Evolutionary conservation across 2,329 filamentous ascomycete genomes (phyloP), one percentile per base, ranked within the genome.

Genomic region (Aaosphaeria pasadenensis): DNA sequence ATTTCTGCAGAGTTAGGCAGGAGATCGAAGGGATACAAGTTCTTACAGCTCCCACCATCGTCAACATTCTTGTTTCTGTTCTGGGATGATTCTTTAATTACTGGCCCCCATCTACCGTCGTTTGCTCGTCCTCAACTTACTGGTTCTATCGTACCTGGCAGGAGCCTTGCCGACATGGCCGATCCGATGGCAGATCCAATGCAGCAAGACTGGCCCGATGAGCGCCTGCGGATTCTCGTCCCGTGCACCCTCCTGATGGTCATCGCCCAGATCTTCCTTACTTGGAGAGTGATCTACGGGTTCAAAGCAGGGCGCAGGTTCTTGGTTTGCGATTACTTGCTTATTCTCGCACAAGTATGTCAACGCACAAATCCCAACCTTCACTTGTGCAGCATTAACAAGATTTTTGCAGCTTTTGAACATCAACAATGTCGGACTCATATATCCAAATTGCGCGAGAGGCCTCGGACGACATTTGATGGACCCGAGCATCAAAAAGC

Each of bases 221-320:
- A 57, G 31, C 47, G 59, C 6, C 35, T 58, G 41, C 57, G 55
- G 43, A 51, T 62, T 32, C 46, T 64, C 13, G 45, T 60, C 4
- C 53, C 60, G 17, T 39, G 43, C 17, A 32, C 53, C 48, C 42
- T 56, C n/a, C 50, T 62, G 42, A 58, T 64, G 46, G 59, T 64
- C 47, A 53, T 60, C 35, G 57, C 60, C 33, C 60, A 54, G 2
- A 2, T 44, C 1, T 11, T 61, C 29, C 36, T 61, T 7, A 28
- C 52, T 31, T 64, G 62, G 60, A 53, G 60, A 46, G 44, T 62
- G 5, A 42, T 53, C 2, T 60, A 62, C 40, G 55, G 55, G 29
- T 32, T 60, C 4, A 36, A 11, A 24, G 51, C 45, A 28, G 56
- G 54, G 44, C 51, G 59, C 24, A 63, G 57, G 45, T 35, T 59